Evolutionary conservation across 2,329 filamentous ascomycete species (phyloP).

Genomic region (Sordariomycetes sp.): DNA sequence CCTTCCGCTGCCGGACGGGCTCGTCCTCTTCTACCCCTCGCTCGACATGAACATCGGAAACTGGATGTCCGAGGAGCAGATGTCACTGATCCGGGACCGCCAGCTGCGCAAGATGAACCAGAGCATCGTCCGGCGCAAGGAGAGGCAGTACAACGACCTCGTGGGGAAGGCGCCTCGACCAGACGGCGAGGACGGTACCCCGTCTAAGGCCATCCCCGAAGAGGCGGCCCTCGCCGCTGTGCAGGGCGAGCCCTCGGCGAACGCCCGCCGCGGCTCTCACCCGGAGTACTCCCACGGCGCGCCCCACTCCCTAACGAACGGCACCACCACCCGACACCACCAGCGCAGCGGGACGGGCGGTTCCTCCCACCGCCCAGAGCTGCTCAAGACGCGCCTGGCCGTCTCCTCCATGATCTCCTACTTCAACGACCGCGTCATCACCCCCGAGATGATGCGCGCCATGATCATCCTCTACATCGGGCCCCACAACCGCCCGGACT

Average conservation of each 20-base stretch:
- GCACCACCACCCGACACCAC: not conserved
- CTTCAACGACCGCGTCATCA: slow-evolving; percentile 88
- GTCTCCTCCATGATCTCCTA: slow-evolving; percentile 98
- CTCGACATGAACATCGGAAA: slow-evolving; percentile 96
- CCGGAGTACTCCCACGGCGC: slow-evolving; percentile 38
- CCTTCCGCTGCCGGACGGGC: slow-evolving; percentile 62
- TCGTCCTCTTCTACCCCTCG: slow-evolving; percentile 79
- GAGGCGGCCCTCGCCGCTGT: not conserved
- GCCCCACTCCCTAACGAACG: slow-evolving; percentile 16
- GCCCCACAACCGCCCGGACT: slow-evolving; percentile 84
- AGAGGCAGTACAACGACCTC: slow-evolving; percentile 73
- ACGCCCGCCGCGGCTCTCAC: slow-evolving; percentile 21
- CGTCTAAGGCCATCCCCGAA: slow-evolving; percentile 13
- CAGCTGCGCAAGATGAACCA: slow-evolving; percentile 65
- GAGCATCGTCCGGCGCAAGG: slow-evolving; percentile 70
- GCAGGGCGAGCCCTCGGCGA: slow-evolving; percentile 1
- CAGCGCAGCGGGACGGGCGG: not conserved
- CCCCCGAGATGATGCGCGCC: slow-evolving; percentile 95
- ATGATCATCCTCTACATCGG: slow-evolving; percentile 99
- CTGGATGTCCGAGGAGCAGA: slow-evolving; percentile 98
- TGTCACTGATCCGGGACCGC: slow-evolving; percentile 82
- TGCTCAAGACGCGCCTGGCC: slow-evolving; percentile 72
- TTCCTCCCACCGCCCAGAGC: slow-evolving; percentile 38
- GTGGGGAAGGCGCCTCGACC: slow-evolving; percentile 75
- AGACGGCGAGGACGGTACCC: slow-evolving; percentile 52